Evolutionary conservation across 2,329 filamentous ascomycete species (phyloP).

Genomic region (Xylaria sp.): DNA sequence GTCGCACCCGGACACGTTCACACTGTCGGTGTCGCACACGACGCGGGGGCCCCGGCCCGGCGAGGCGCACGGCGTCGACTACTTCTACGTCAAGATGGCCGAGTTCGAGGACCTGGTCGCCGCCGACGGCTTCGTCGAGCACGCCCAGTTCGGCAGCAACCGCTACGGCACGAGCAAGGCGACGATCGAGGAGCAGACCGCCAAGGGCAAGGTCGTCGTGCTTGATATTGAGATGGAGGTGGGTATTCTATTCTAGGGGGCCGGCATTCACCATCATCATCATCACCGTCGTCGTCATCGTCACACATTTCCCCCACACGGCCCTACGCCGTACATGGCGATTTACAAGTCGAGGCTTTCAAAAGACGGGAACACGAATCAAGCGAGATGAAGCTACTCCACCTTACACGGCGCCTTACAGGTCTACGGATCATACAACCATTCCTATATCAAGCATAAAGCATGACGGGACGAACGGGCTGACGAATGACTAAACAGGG

Average conservation of each 20-base stretch:
- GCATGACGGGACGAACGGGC: neutral
- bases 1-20: conserved; percentile 60
- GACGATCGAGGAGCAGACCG: conserved; percentile 79
- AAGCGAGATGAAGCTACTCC: neutral
- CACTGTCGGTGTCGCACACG: conserved; percentile 76
- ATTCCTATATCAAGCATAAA: neutral
- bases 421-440: neutral
- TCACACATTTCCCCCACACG: neutral
- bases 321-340: neutral
- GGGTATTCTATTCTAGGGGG: conserved; percentile 38
- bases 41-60: conserved; percentile 80
- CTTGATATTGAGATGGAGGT: conserved; percentile 98
- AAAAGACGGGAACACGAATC: neutral
- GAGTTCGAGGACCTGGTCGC: conserved; percentile 75
- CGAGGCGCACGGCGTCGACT: conserved; percentile 81
- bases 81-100: conserved; percentile 77
- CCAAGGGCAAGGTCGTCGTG: conserved; percentile 78
- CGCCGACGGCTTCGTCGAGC: conserved; percentile 83
- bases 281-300: neutral
- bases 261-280: neutral
- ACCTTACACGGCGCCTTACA: neutral
- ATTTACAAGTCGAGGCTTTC: neutral
- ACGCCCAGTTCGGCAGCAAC: conserved; percentile 85
- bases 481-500: conserved; percentile 58
- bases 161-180: conserved; percentile 85